Conservation (phyloP, 179 eudicot genomes). For the Camellia oleifera region DNA sequence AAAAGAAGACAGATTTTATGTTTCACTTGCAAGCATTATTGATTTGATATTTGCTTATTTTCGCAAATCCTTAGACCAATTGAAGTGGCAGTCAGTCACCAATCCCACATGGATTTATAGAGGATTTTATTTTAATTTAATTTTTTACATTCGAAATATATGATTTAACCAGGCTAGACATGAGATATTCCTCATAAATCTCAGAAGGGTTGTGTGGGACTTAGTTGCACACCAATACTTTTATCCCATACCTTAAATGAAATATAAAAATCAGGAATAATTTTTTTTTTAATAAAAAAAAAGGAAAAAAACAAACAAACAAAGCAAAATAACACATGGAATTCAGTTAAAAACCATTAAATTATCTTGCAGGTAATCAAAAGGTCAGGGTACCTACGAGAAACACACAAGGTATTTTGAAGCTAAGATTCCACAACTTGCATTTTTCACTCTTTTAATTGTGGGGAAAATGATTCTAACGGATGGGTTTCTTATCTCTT, state of each 20-base stretch:
- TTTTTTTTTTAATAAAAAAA: background rate
- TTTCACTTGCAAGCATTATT: no score
- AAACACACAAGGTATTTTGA: no score
- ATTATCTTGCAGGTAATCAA: background rate
- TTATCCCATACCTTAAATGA: no score
- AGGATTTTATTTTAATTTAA: background rate
- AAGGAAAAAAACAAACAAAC: background rate
- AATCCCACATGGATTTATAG: background rate
- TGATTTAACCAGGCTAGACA: background rate
- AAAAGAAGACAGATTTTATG: no score
- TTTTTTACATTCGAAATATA: background rate
- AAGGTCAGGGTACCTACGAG: constrained; percentile 52
- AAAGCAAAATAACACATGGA: background rate
- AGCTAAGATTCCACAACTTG: no score
- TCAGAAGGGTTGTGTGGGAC: no score
- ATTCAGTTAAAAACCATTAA: background rate
- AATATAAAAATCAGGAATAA: no score
- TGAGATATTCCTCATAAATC: no score
- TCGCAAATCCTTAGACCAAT: no score
- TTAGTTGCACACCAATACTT: no score
- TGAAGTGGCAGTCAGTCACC: background rate
- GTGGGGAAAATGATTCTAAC: constrained; percentile 58
- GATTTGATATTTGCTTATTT: no score
- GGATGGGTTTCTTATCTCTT: constrained; percentile 73
- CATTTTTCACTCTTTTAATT: no score